Percentiles rank a stretch among this genome's conserved stretches.
Evolutionary conservation across 164 flowering plant genomes (phyloP).

Genomic region (Annona squamosa): DNA sequence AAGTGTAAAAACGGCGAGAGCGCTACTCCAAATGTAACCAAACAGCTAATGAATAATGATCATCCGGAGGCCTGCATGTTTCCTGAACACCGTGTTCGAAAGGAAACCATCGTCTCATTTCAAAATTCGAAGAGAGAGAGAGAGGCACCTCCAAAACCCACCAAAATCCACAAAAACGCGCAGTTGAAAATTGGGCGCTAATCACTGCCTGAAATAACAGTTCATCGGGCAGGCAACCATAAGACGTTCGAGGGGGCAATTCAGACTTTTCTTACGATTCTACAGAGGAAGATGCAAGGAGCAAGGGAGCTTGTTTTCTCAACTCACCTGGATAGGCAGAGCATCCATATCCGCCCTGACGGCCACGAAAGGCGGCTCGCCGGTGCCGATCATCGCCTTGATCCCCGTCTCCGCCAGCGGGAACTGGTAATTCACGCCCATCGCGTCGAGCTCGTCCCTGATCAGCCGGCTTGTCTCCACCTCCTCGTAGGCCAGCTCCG

Average conservation of each 20-base stretch:
- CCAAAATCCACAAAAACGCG: too few relatives aligned
- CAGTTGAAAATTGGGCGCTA: too few relatives aligned
- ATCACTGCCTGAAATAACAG: too few relatives aligned
- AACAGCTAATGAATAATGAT: not conserved
- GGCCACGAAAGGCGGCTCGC: slow-evolving; percentile 74
- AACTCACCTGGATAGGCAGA: slow-evolving; percentile 72
- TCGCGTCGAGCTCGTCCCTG: slow-evolving; percentile 42
- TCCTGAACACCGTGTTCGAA: not conserved
- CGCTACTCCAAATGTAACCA: not conserved
- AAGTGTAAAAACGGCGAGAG: not conserved
- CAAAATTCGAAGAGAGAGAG: not conserved
- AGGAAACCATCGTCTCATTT: not conserved
- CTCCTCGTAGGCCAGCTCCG: slow-evolving; percentile 69
- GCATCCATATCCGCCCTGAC: slow-evolving; percentile 96
- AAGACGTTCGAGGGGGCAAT: not conserved
- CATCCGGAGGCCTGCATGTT: not conserved
- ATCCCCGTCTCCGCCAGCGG: slow-evolving; percentile 67
- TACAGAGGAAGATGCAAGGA: not conserved
- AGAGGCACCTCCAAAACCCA: too few relatives aligned
- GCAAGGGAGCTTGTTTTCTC: not conserved
- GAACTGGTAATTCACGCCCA: slow-evolving; percentile 47
- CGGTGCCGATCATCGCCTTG: slow-evolving; percentile 53
- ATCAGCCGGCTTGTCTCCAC: slow-evolving; percentile 48
- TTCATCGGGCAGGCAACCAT: too few relatives aligned
- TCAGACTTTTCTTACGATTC: not conserved